Conservation (phyloP, 768 basidiomycete genomes). For the Boletus patriciae region DNA sequence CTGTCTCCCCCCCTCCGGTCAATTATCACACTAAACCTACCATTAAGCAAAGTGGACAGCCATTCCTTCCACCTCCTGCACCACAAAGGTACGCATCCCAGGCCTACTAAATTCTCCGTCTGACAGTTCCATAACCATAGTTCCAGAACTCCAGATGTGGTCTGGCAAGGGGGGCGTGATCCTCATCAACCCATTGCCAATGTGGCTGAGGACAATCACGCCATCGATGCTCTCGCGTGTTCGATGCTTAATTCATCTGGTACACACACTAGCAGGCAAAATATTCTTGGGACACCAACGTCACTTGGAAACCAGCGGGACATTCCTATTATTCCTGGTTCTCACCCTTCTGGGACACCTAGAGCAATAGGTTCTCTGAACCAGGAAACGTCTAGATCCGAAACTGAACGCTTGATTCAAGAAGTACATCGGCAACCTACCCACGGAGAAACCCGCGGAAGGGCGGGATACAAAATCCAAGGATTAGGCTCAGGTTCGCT, state of each 20-base stretch:
- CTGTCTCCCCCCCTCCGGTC: slow-evolving; percentile 1
- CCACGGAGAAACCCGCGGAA: slow-evolving; percentile 2
- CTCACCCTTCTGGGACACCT: slow-evolving; percentile 7
- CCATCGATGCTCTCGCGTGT: slow-evolving; percentile 4
- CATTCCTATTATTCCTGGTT: not conserved
- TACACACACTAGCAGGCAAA: not conserved
- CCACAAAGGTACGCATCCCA: slow-evolving; percentile 11
- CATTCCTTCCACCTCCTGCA: not conserved
- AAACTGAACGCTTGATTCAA: not conserved
- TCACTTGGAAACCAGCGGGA: slow-evolving; percentile 1
- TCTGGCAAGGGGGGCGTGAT: not conserved
- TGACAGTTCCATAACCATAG: slow-evolving; percentile 5
- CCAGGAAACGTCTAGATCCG: slow-evolving; percentile 1
- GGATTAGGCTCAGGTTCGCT: slow-evolving; percentile 15
- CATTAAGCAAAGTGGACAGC: not conserved
- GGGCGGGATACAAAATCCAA: slow-evolving; percentile 13
- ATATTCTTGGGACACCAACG: not conserved
- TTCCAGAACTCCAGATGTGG: not conserved
- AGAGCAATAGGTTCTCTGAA: not conserved
- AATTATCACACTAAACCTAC: slow-evolving; percentile 10
- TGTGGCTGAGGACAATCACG: not conserved
- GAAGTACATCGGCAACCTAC: slow-evolving; percentile 6
- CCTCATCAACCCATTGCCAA: not conserved
- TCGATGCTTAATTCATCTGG: slow-evolving; percentile 10
- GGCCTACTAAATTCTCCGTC: not conserved